Base-by-base conservation (phyloP, 345 rosid species). In the Punica granatum region DNA sequence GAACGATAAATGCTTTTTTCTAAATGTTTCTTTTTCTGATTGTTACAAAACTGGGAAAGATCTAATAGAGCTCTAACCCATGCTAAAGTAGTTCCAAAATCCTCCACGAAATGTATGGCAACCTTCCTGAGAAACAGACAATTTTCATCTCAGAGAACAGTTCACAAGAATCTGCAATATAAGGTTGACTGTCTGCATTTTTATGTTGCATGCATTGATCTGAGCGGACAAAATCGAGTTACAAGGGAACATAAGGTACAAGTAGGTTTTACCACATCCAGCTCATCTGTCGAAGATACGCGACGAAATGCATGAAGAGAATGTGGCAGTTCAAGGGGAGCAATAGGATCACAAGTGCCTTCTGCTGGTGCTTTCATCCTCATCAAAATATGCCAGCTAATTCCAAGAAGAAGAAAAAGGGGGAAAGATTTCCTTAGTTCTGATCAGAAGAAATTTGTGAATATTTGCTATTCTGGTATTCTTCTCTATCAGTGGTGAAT, bases 1-100 rank as follows among this genome's bases (percentile, higher is more conserved):
- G 7, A 60, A 3, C 34, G 12, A 34, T 62, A 60, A 4, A 19
- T 30, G 6, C n/a, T 32, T 62, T 4, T 6, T 33, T 11, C 4
- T 9, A 23, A 62, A 62, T 62, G 11, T 4, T 37, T 37, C 41
- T 37, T 11, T 37, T 37, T 37, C 11, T 37, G 41, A 37, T 4
- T 37, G 41, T 37, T 11, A 4, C 41, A 37, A 11, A 37, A 37
- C 5, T 5, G 11, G 6, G 11, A 37, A 37, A 11, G 41, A 37
- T 37, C 11, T 37, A 5, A 33, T 1, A 32, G 44, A 46, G 62
- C 7, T 78, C 88, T 81, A 76, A 94, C 97, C 99, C 79, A 94
- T 80, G 81, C 97, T 94, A 73, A 91, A 94, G 83, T 94, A 91
- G 77, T 91, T 94, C 97, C 99, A 94, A 82, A 91, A 91, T 65